phyloP scores from a whole-genome alignment of 108 stramenopile species.

The Skeletonema marinoi region DNA sequence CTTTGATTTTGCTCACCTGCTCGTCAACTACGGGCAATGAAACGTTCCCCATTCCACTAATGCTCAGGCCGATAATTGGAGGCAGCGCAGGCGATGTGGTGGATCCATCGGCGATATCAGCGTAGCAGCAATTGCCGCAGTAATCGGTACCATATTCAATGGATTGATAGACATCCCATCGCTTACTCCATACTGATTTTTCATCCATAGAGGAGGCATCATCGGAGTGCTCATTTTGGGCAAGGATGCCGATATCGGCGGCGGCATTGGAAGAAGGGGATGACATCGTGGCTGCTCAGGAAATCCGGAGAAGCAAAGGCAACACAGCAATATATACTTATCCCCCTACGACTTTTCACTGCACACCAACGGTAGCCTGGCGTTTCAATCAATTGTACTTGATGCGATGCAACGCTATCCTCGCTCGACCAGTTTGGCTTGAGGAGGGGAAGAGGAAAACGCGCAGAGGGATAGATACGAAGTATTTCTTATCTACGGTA shows the following conservation, averaged over 20 bases:
- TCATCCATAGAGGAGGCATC: background rate
- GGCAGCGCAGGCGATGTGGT: slow-evolving; percentile 16
- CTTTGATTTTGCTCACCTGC: slow-evolving; percentile 7
- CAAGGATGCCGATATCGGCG: slow-evolving; percentile 16
- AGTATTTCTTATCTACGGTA: too few species aligned
- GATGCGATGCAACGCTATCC: too few species aligned
- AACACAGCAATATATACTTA: too few species aligned
- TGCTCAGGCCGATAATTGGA: slow-evolving; percentile 13
- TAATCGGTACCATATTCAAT: background rate
- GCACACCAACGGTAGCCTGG: too few species aligned
- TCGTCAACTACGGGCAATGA: slow-evolving; percentile 14
- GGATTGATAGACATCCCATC: background rate
- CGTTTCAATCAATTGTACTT: too few species aligned
- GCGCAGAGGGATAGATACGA: too few species aligned
- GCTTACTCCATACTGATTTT: background rate
- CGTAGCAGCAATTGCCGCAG: slow-evolving; percentile 5
- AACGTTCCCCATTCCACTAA: slow-evolving; percentile 13
- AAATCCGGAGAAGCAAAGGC: too few species aligned
- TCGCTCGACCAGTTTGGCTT: too few species aligned
- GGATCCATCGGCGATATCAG: slow-evolving; percentile 5
- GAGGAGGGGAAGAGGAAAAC: too few species aligned
- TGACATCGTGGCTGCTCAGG: background rate
- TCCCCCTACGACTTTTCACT: too few species aligned
- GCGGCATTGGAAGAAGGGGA: background rate
- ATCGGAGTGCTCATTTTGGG: background rate